Conservation (phyloP, 371 early-diverging fungal species). For the Rhizopus delemar region DNA sequence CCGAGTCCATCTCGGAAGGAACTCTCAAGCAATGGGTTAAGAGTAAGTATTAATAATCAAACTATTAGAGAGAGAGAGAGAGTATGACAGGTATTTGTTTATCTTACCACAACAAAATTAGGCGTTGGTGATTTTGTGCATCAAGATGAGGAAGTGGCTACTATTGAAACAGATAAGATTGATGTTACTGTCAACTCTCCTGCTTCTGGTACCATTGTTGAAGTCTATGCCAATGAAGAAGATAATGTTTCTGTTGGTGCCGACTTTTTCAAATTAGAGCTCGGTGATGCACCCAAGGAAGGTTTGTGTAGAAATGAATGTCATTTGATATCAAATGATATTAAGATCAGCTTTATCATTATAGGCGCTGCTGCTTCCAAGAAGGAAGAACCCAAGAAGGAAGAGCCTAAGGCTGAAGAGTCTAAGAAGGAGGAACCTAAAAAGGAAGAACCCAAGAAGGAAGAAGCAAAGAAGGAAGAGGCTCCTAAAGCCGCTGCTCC, state of each 20-base stretch:
- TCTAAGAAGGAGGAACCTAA: slow-evolving; percentile 48
- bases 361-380: slow-evolving; percentile 44
- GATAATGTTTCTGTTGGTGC: slow-evolving; percentile 92
- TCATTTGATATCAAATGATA: not conserved
- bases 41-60: slow-evolving; percentile 58
- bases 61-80: no score
- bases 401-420: slow-evolving; percentile 30
- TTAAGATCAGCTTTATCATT: not conserved
- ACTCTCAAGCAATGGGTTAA: slow-evolving; percentile 94
- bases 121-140: slow-evolving; percentile 94
- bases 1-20: slow-evolving; percentile 97
- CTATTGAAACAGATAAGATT: slow-evolving; percentile 98
- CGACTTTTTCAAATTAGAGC: slow-evolving; percentile 90
- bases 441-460: slow-evolving; percentile 44
- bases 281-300: slow-evolving; percentile 71
- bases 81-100: no score
- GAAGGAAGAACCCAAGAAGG: slow-evolving; percentile 44
- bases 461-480: slow-evolving; percentile 29
- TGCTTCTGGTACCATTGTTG: slow-evolving; percentile 85
- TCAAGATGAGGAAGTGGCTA: slow-evolving; percentile 93
- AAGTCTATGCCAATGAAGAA: slow-evolving; percentile 85
- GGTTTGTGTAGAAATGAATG: slow-evolving; percentile 29
- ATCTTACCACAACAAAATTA: slow-evolving; percentile 25
- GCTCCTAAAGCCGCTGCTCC: slow-evolving; percentile 27
- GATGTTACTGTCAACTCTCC: slow-evolving; percentile 96